Conservation (phyloP, 768 basidiomycete genomes). For the Grammothele lineata region DNA sequence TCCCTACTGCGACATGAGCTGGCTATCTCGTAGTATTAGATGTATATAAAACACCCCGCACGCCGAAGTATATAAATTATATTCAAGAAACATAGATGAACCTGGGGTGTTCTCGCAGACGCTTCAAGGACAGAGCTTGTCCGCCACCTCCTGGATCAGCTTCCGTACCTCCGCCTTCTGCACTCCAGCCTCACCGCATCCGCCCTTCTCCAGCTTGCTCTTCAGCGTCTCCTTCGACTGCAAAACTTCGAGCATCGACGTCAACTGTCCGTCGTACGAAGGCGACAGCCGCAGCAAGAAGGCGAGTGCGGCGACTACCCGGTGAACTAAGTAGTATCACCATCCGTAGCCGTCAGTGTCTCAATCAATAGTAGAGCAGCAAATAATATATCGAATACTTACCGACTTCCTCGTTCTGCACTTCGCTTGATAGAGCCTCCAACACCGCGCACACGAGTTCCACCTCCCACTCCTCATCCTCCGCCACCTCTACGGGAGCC, state of each 20-base stretch:
- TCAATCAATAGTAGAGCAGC: no score
- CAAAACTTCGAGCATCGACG: conserved; percentile 65
- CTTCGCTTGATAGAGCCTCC: conserved; percentile 72
- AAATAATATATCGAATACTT: conserved; percentile 2
- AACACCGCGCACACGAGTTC: conserved; percentile 83
- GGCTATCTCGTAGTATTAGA: no score
- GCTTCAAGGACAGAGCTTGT: conserved; percentile 30
- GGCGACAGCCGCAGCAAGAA: conserved; percentile 76
- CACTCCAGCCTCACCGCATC: conserved; percentile 47
- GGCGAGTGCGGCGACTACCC: conserved; percentile 74
- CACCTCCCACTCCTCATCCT: conserved; percentile 79
- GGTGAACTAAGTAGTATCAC: conserved; percentile 54
- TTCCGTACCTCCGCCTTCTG: conserved; percentile 63
- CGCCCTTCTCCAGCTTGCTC: conserved; percentile 52
- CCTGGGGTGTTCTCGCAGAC: no score
- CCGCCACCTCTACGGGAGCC: conserved; percentile 37
- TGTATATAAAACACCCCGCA: no score
- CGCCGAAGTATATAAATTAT: neutral
- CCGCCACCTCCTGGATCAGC: conserved; percentile 61
- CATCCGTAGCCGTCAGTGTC: no score
- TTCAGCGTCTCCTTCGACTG: conserved; percentile 52
- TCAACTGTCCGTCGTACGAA: conserved; percentile 48
- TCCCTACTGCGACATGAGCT: no score
- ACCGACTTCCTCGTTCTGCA: conserved; percentile 77
- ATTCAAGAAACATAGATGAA: neutral